These are phyloP conservation scores for Cryptosporidium sp. DNA, from an alignment of 169 alveolate species.

Conservation along the genomic window DNA sequence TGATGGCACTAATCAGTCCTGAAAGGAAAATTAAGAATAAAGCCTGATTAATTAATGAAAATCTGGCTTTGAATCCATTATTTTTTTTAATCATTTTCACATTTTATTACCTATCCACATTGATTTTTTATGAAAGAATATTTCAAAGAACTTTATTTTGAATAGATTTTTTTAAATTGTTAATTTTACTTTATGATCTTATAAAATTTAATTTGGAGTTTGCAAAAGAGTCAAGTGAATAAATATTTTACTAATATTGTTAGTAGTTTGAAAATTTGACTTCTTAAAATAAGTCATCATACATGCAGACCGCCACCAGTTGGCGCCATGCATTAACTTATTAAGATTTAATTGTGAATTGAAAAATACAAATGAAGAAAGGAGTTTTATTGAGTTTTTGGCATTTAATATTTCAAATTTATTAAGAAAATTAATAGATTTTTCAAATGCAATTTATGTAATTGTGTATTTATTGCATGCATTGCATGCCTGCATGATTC, in stretches of 20 bases:
- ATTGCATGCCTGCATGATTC: too few species aligned
- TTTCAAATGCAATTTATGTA: too few species aligned
- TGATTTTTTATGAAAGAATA: neutral
- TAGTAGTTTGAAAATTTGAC: neutral
- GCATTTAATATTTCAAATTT: too few species aligned
- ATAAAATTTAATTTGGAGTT: neutral
- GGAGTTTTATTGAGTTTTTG: too few species aligned
- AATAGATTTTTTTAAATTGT: neutral
- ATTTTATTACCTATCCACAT: neutral
- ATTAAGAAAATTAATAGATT: neutral
- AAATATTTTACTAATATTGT: neutral
- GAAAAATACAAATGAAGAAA: too few species aligned
- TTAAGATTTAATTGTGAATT: neutral
- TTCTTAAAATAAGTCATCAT: neutral
- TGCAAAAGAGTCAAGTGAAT: neutral
- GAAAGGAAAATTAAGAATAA: neutral
- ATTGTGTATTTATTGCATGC: too few species aligned
- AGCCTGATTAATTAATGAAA: neutral
- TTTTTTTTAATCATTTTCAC: neutral
- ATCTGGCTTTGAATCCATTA: neutral
- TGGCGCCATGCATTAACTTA: constrained; percentile 6
- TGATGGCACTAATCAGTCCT: neutral
- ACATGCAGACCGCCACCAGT: neutral
- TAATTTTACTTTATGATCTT: neutral
- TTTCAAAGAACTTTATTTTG: neutral